Percentiles rank a stretch among this genome's conserved stretches.
phyloP scores from a whole-genome alignment of 129 eudicot genomes.

The Sambucus nigra region DNA sequence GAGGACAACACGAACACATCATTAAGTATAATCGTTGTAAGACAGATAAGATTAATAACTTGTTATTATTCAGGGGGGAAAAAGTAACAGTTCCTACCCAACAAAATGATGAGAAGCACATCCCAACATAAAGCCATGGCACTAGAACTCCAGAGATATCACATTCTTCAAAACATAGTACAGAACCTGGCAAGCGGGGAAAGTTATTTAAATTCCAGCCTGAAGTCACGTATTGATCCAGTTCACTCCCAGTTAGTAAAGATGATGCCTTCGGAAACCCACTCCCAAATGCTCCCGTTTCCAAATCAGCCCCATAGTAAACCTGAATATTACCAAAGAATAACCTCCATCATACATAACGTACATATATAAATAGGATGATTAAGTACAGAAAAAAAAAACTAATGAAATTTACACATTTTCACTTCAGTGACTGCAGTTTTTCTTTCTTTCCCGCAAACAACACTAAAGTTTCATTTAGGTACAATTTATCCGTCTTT shows the following conservation, averaged over 20 bases:
- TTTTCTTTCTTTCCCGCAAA: no score
- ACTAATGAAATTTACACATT: no score
- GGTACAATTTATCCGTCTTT: no score
- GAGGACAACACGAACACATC: no score
- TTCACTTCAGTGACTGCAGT: no score
- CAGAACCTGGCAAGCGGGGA: slow-evolving; percentile 62
- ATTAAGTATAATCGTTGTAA: no score
- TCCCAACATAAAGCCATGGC: slow-evolving; percentile 86
- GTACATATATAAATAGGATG: no score
- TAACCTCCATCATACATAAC: no score
- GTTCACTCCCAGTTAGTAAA: slow-evolving; percentile 11
- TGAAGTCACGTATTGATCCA: slow-evolving; percentile 33
- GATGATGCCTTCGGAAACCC: slow-evolving; percentile 50
- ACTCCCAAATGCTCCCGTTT: slow-evolving; percentile 61
- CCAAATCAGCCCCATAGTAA: slow-evolving; percentile 77
- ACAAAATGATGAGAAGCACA: slow-evolving; percentile 87
- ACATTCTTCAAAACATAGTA: slow-evolving; percentile 53
- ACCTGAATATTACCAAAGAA: slow-evolving; percentile 18
- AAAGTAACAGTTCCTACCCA: slow-evolving; percentile 35
- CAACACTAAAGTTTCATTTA: no score
- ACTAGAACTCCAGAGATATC: slow-evolving; percentile 72
- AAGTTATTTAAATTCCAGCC: slow-evolving; percentile 76
- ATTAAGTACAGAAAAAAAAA: no score
- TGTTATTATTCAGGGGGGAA: no score
- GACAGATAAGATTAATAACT: no score